Conservation (phyloP, 176 grass and related monocot genomes). For the Bolboschoenus planiculmis region DNA sequence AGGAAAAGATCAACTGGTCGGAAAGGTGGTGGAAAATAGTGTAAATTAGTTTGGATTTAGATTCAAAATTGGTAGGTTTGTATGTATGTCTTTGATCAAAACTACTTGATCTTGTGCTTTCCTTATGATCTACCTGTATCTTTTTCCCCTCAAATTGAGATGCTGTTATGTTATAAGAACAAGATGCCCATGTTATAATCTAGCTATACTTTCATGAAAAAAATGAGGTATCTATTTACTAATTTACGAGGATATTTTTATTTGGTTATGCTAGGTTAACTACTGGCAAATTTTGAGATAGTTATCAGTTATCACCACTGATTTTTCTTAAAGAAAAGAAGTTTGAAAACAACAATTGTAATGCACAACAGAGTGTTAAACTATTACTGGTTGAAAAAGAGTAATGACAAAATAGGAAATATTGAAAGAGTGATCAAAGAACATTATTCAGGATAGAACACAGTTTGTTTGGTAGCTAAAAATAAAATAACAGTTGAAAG, state of each 20-base stretch:
- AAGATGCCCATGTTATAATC: not conserved
- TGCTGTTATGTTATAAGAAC: not conserved
- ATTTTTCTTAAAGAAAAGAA: not conserved
- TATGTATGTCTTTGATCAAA: conserved; percentile 16
- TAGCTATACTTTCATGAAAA: not conserved
- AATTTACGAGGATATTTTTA: not conserved
- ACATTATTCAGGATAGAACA: too few species aligned
- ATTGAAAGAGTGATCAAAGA: too few species aligned
- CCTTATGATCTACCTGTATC: not conserved
- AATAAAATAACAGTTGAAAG: too few species aligned
- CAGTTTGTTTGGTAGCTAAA: too few species aligned
- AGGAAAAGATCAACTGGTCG: not conserved
- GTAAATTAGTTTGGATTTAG: not conserved
- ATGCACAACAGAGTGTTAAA: too few species aligned
- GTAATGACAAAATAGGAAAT: too few species aligned
- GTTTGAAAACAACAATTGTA: too few species aligned
- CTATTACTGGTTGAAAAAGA: too few species aligned
- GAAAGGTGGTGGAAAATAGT: conserved; percentile 17
- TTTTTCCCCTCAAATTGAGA: not conserved
- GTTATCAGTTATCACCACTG: not conserved
- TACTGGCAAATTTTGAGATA: not conserved
- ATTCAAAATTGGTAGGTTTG: not conserved
- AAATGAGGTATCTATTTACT: not conserved
- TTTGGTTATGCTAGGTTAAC: not conserved
- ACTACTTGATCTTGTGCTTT: conserved; percentile 8